Evolutionary conservation across 805 yeast genomes (phyloP), one percentile per base, ranked within the genome.

Genomic region (Priceomyces haplophilus): DNA sequence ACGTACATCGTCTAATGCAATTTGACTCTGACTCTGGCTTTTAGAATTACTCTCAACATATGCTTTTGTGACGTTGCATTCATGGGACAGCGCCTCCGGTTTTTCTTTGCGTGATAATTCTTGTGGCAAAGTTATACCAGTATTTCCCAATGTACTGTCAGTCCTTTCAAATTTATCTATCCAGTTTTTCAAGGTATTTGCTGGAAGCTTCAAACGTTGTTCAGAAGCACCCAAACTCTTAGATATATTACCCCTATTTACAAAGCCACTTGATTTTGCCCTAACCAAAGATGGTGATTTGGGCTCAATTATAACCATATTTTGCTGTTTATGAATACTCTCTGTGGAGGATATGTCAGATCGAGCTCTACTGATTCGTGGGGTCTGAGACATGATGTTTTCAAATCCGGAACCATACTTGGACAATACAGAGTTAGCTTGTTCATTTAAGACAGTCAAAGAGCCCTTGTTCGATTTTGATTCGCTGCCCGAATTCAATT

Each of bases 381-480:
- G 75, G 1, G 73, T 60, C 29, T 58, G 63, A 13, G 63, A 55
- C 0, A 56, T 45, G 2, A 55, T 51, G 39, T 58, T 56, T 11
- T 62, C 62, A 35, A 67, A 51, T 3, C 65, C 69, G 24, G 64
- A 50, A 10, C 75, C 75, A 52, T 74, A 76, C 45, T 71, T 76
- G 5, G 60, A 56, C 13, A 76, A 51, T 45, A 76, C 56, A 18
- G 65, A 61, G 39, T 57, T 64, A 1, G 71, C 61, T 42, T 62
- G 63, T 37, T 66, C 72, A 43, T 61, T 63, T 16, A 53, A 43
- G 3, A 55, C 51, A 1, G 62, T 46, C 2, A 55, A 46, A 7
- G 54, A 49, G 38, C 20, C 34, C 8, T 24, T 37, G 24, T n/a
- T 38, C 13, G 40, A 48, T 40, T 15, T 49, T 8, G 39, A 36